Evolutionary conservation across 768 basidiomycete species (phyloP).

Genomic region (Tricholoma flavovirens): DNA sequence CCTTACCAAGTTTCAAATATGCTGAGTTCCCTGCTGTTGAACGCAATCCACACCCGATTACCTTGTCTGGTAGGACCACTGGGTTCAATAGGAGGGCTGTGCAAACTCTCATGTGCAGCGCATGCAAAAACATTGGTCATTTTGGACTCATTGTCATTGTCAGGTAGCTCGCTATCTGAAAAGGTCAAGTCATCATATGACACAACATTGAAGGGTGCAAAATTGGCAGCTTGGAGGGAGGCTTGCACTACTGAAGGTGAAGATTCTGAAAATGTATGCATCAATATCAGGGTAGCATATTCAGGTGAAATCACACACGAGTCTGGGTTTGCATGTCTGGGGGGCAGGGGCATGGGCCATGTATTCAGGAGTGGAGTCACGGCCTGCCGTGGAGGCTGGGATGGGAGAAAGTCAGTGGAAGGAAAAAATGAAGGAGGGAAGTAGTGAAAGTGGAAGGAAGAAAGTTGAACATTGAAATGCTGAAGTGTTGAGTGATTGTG

Average conservation of each 20-base stretch:
- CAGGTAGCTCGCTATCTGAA: too few species aligned
- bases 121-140: neutral
- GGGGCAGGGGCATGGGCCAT: neutral
- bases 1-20: constrained; percentile 1
- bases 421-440: neutral
- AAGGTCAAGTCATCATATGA: neutral
- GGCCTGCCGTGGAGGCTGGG: neutral
- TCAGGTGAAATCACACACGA: neutral
- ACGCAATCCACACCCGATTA: neutral
- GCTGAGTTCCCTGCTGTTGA: neutral
- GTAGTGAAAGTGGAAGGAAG: neutral
- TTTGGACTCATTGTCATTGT: neutral
- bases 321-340: neutral
- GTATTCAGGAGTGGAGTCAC: neutral
- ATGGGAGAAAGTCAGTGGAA: neutral
- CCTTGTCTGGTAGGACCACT: neutral
- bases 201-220: neutral
- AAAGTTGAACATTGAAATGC: too few species aligned
- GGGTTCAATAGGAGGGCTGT: neutral
- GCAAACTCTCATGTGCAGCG: neutral
- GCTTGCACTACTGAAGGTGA: neutral
- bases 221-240: neutral
- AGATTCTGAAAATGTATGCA: neutral
- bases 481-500: neutral
- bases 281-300: neutral